Evolutionary conservation across 2,329 filamentous ascomycete genomes (phyloP), one percentile per base, ranked within the genome.

Genomic region (Dichotomopilus funicola): DNA sequence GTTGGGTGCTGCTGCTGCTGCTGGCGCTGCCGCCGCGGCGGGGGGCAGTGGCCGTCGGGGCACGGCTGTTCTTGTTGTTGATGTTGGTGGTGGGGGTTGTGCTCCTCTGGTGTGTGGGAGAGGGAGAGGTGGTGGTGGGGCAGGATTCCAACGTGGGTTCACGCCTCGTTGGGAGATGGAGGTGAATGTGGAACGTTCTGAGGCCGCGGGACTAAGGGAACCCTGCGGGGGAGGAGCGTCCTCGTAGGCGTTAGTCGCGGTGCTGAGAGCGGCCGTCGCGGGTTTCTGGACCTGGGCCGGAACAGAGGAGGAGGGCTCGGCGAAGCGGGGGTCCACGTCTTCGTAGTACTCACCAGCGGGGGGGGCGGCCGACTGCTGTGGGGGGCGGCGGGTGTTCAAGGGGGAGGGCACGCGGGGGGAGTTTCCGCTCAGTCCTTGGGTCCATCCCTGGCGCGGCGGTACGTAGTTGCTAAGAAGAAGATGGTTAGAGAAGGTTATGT

Each of bases 281-380:
- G 54, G 69, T 62, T 38, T 70, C 60, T 51, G 66, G 11, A 42
- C 7, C 40, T 6, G 40, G 53, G 63, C 57, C 43, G 59, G 56
- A 53, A 33, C 12, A 7, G 64, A 63, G 42, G 19, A 27, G 19
- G 19, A 27, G 19, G 66, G 70, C 55, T 82, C 79, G 37, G 84
- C 87, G 66, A 96, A 97, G 55, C 85, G 88, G 45, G 92, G 91
- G 62, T 96, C 91, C 10, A 96, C 83, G 68, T 97, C 92, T 76
- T 97, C 94, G 67, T 95, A 95, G 72, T 97, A 97, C 59, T 80
- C 73, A 63, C 66, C 73, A 49, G 61, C 69, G 48, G 61, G 68
- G 58, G 63, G 59, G 51, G 55, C 60, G 53, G 36, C 59, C 55
- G 51, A 56, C 31, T 27, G 51, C 52, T 54, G 62, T 27, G 65